These are phyloP conservation scores for Zasmidium citrigriseum DNA, from an alignment of 2,329 filamentous ascomycete genomes.

Conservation along the genomic window DNA sequence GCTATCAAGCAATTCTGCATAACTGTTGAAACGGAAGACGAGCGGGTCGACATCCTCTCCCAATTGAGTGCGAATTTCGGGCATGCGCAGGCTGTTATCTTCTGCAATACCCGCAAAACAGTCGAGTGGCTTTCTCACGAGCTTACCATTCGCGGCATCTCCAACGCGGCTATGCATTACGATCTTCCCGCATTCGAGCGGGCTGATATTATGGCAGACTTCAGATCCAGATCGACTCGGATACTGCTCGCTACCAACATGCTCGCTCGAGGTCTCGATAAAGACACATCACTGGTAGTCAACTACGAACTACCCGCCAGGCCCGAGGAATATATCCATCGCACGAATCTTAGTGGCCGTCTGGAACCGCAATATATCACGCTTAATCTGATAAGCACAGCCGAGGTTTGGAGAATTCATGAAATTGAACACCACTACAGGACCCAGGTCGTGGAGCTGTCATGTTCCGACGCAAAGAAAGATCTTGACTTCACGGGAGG, in stretches of 20 bases:
- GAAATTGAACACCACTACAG: constrained; percentile 1
- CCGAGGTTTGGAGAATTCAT: neutral
- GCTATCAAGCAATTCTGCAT: constrained; percentile 1
- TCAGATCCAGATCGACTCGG: neutral
- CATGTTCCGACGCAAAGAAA: neutral
- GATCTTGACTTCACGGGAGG: neutral
- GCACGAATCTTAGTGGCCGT: neutral
- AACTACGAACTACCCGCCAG: neutral
- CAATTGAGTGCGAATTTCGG: neutral
- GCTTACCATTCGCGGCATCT: neutral
- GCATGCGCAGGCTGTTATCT: neutral
- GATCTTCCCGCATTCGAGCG: neutral
- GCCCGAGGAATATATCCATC: neutral
- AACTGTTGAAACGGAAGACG: neutral
- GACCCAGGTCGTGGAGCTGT: neutral
- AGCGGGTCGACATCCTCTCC: neutral
- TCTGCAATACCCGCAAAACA: constrained; percentile 1
- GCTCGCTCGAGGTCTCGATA: neutral
- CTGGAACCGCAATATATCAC: neutral
- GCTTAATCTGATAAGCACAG: neutral
- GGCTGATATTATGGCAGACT: neutral
- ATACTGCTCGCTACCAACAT: constrained; percentile 1
- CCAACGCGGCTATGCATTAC: neutral
- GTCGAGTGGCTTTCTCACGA: constrained; percentile 1
- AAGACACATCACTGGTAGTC: neutral